A percentile compares a stretch with the other conserved stretches of the same genome.
Evolutionary conservation across 768 basidiomycete genomes (phyloP).

Genomic region (Macrolepiota dolichaula): DNA sequence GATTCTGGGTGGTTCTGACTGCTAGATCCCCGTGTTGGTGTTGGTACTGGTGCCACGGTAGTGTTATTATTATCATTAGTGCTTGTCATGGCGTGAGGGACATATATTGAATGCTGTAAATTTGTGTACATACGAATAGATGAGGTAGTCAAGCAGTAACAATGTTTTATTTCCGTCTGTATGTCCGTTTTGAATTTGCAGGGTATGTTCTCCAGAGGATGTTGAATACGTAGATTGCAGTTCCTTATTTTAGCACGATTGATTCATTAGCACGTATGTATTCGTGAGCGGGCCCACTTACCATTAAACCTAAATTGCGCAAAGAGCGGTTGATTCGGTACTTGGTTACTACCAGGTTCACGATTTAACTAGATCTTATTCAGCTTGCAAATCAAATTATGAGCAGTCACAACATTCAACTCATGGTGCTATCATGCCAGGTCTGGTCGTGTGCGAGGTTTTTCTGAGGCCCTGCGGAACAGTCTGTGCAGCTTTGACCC

Average conservation of each 20-base stretch:
- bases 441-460: conserved; percentile 18
- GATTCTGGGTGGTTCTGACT: no score
- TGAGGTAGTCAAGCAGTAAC: conserved; percentile 34
- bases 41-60: no score
- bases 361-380: conserved; percentile 1
- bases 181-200: conserved; percentile 32
- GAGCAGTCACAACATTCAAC: not conserved
- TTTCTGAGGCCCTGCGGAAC: not conserved
- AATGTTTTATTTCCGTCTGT: conserved; percentile 23
- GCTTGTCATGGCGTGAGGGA: not conserved
- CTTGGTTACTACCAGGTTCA: not conserved
- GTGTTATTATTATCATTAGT: not conserved
- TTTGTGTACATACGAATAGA: conserved; percentile 30
- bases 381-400: not conserved
- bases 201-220: conserved; percentile 25
- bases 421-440: conserved; percentile 31
- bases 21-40: not conserved
- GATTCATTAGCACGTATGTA: no score
- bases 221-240: conserved; percentile 43
- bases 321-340: conserved; percentile 2
- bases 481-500: not conserved
- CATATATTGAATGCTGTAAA: not conserved
- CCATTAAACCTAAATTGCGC: not conserved
- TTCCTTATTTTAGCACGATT: no score
- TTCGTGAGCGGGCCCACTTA: not conserved